Percentiles rank a stretch among this genome's conserved stretches.
Evolutionary conservation across 2,329 filamentous ascomycete species (phyloP).

Genomic region (Talaromyces sp.): DNA sequence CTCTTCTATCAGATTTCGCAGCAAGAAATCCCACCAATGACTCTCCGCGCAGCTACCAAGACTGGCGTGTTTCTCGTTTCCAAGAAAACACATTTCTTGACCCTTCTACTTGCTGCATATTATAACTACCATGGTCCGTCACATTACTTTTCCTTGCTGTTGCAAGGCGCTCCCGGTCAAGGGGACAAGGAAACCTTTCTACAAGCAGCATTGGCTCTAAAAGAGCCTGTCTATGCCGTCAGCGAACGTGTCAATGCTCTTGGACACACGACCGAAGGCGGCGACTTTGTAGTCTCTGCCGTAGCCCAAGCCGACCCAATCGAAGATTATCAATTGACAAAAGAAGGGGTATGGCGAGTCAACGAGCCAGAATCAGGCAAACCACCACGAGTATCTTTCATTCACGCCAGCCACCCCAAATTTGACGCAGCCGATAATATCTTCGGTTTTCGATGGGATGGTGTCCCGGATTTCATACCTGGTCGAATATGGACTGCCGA

Average conservation of each 20-base stretch:
- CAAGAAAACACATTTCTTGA: conserved; percentile 31
- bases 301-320: conserved; percentile 37
- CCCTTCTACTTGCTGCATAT: conserved; percentile 34
- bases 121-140: conserved; percentile 31
- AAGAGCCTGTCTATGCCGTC: conserved; percentile 32
- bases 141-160: conserved; percentile 35
- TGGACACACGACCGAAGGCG: conserved; percentile 26
- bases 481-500: conserved; percentile 33
- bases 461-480: conserved; percentile 31
- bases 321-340: conserved; percentile 32
- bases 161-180: conserved; percentile 35
- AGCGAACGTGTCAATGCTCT: conserved; percentile 33
- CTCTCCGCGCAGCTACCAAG: conserved; percentile 33
- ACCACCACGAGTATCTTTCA: conserved; percentile 33
- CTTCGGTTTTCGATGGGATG: conserved; percentile 36
- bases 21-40: conserved; percentile 29
- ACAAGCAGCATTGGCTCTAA: conserved; percentile 30
- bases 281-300: conserved; percentile 30
- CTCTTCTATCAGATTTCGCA: conserved; percentile 41
- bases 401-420: conserved; percentile 41
- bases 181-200: conserved; percentile 39
- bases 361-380: conserved; percentile 28
- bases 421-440: conserved; percentile 38
- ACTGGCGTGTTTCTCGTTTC: conserved; percentile 34
- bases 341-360: conserved; percentile 30